Evolutionary conservation across 352 stramenopile genomes (phyloP), one percentile per base, ranked within the genome.

Genomic region (Globisporangium cederbergense): DNA sequence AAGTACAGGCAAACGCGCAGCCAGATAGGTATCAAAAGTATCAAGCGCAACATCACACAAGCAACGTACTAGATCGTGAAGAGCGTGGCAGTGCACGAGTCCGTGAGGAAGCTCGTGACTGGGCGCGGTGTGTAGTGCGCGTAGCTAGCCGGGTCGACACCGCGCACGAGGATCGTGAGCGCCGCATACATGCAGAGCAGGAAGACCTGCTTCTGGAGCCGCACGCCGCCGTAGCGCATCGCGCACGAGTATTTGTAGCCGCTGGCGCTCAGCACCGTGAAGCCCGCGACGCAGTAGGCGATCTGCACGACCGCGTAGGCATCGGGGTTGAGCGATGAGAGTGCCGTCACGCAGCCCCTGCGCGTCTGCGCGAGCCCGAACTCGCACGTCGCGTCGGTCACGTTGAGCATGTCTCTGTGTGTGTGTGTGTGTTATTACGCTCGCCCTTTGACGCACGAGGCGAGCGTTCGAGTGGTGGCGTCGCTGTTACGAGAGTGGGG

Each of bases 31-130:
- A 57, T 46, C 53, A n/a, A 63, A 30, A 54, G 16, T 25, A 22
- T 18, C 11, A 20, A 54, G 36, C n/a, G 14, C 22, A 32, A 13
- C 7, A 30, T n/a, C 4, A 30, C n/a, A 36, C 11, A 62, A 34
- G 20, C 13, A 47, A 77, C 75, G 53, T 70, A 83, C 75, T 80
- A 86, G 57, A 89, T 74, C 1, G 79, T 80, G 70, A 78, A 86
- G 22, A 89, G 63, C 52, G 79, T 70, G 3, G 79, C 79, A 4
- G 81, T 90, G 47, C 81, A 90, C 43, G 79, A 77, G 64, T 90
- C 72, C 6, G 74, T 67, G 55, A 89, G 65, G 47, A 88, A 86
- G 3, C 74, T 71, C 10, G 58, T 55, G 28, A 89, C 36, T 0
- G 76, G 68, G 0, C 73, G 68, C 3, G 81, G 79, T 1, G 81